Evolutionary conservation across 345 rosid genomes (phyloP), one percentile per base, ranked within the genome.

Genomic region (Citrus cavaleriei): DNA sequence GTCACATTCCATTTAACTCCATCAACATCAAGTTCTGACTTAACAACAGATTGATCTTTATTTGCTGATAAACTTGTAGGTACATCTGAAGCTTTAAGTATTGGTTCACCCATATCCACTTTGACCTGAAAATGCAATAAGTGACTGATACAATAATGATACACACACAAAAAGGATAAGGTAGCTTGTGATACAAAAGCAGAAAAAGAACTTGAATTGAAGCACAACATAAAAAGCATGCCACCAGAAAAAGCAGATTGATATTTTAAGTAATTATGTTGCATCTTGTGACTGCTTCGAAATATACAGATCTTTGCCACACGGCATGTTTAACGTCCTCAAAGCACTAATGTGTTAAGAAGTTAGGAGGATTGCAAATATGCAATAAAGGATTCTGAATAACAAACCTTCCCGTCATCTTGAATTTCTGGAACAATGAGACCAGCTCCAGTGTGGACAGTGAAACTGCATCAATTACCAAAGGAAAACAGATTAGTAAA

Each of bases 21-120:
- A 87, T 94, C 97, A 14, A 97, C 92, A 80, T 77, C 86, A 60
- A 94, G 78, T 62, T 86, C 96, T 4, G 90, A 83, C 76, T 90
- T 85, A 73, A 91, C 95, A 77, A 86, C 93, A 82, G 93, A 84
- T 55, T 76, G 87, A 65, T 65, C 88, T 81, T 90, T 82, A 81
- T 93, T 97, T 49, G 95, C 88, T 4, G 87, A 70, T 79, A 97
- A 83, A 61, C 73, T 88, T 16, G 99, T 93, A 13, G 99, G 98
- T 60, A 94, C 95, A 79, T 91, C 97, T 32, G 89, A 72, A 38
- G 97, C 93, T 85, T 82, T 92, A 70, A 97, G 98, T 67, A 92
- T 83, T 1, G 98, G 98, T 79, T 86, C 89, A 2, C 98, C 98
- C 99, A 94, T 97, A 73, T 97, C 98, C 81, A 97, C 99, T 82